Evolutionary conservation across 768 basidiomycete species (phyloP), one percentile per base, ranked within the genome.

Genomic region (Harrya chromipes): DNA sequence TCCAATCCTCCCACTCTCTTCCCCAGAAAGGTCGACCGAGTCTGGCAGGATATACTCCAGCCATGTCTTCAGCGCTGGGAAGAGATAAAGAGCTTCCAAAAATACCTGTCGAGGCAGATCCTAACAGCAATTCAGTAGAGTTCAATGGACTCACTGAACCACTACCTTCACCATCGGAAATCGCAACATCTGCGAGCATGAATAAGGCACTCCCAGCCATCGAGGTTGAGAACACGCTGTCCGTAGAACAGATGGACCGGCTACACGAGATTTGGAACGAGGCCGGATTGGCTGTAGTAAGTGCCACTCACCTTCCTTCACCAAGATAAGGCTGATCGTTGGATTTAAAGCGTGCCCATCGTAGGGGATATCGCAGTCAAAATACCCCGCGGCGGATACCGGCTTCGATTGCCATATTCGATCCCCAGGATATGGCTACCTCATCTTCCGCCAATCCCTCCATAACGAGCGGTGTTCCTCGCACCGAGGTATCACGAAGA

Each of bases 231-330:
- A 49, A 53, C 11, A 46, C 24, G 13, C 38, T 61, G 19, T 57
- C 65, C 2, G 23, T 20, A 9, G 54, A 50, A 41, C 65, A 67
- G 12, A 51, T 59, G 48, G 16, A 24, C 12, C 41, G 41, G 31
- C 35, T 65, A 17, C 59, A 54, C 37, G 53, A 57, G 12, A 52
- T 60, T 21, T 67, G 65, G 65, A 64, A 67, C 11, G 65, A 41
- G 8, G 60, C 65, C 1, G 56, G 55, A 19, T 35, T 65, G 8
- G 54, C 56, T 34, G 58, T 61, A 11, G 67, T 60, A 20, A 42
- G 57, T 51, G 19, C 23, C 36, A 20, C 17, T 34, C 19, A 6
- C 16, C 16, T 24, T 21, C 10, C 38, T 19, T 12, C 6, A 20
- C 8, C 17, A 2, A 14, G 4, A 19, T n/a, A 34, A 6, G 21